Evolutionary conservation across 768 basidiomycete genomes (phyloP).

Genomic region (Sutorius australiensis): DNA sequence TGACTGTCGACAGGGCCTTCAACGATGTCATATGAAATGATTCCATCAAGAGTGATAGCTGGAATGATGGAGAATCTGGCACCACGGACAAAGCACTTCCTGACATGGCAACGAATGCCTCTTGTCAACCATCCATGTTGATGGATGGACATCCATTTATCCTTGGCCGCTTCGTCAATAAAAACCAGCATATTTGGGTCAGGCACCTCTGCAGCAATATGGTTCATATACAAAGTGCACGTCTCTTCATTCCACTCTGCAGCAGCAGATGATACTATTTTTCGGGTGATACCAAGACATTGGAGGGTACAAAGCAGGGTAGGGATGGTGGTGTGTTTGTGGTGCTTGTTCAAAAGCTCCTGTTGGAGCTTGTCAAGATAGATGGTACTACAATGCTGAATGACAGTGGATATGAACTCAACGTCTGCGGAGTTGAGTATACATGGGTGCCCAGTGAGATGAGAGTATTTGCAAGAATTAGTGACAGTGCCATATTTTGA

Average conservation of each 20-base stretch:
- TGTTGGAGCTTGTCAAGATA: constrained; percentile 6
- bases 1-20: constrained; percentile 3
- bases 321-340: too few species aligned
- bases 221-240: too few species aligned
- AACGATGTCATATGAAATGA: constrained; percentile 17
- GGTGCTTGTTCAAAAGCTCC: too few species aligned
- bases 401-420: too few species aligned
- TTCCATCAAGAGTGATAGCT: too few species aligned
- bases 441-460: neutral
- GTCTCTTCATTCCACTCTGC: too few species aligned
- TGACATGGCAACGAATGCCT: too few species aligned
- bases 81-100: too few species aligned
- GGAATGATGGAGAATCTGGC: too few species aligned
- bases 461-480: neutral
- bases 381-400: neutral
- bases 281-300: constrained; percentile 6
- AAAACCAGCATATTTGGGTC: too few species aligned
- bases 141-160: too few species aligned
- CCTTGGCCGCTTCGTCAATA: neutral
- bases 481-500: neutral
- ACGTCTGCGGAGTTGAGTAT: neutral
- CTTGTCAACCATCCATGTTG: too few species aligned
- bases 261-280: constrained; percentile 12
- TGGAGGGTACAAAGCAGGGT: neutral
- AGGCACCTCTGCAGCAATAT: constrained; percentile 4